A percentile compares a stretch with the other conserved stretches of the same genome.
These are phyloP conservation scores for Zygosaccharomyces sapae DNA, from an alignment of 1,139 yeast genomes.

Conservation along the genomic window DNA sequence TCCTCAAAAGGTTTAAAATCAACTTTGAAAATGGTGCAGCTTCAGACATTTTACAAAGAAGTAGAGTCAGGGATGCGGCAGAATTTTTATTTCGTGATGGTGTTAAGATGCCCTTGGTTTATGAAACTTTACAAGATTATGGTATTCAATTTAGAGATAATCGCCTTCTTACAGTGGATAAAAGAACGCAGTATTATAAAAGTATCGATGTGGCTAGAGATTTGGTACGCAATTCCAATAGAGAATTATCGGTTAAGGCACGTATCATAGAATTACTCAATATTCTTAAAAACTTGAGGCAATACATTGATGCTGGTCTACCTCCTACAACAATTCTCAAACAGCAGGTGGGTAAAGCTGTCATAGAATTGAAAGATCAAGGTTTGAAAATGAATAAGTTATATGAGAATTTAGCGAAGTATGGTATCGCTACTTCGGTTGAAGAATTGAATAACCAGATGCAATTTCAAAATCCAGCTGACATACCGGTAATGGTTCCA, in stretches of 20 bases:
- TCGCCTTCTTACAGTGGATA: conserved; percentile 19
- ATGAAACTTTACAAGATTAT: conserved; percentile 28
- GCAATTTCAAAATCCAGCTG: background rate
- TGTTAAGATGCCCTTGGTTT: conserved; percentile 34
- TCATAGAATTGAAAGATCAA: conserved; percentile 22
- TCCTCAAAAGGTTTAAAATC: conserved; percentile 19
- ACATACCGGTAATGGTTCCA: background rate
- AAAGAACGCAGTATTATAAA: conserved; percentile 27
- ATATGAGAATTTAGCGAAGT: conserved; percentile 23
- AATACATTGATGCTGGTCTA: conserved; percentile 25
- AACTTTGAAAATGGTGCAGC: conserved; percentile 21
- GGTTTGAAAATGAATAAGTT: conserved; percentile 32
- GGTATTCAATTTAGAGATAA: conserved; percentile 22
- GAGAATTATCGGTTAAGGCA: conserved; percentile 20
- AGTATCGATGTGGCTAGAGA: conserved; percentile 28
- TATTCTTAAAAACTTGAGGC: conserved; percentile 21
- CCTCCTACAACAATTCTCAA: conserved; percentile 22
- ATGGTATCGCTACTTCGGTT: conserved; percentile 20
- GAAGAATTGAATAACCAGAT: conserved; percentile 16
- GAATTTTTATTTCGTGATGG: conserved; percentile 28
- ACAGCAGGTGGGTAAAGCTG: conserved; percentile 18
- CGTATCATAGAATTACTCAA: conserved; percentile 20
- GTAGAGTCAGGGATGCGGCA: conserved; percentile 23
- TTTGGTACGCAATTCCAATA: conserved; percentile 20
- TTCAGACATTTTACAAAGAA: conserved; percentile 14